phyloP scores from a whole-genome alignment of 495 filamentous ascomycete genomes.

The Daldinia caldariorum region DNA sequence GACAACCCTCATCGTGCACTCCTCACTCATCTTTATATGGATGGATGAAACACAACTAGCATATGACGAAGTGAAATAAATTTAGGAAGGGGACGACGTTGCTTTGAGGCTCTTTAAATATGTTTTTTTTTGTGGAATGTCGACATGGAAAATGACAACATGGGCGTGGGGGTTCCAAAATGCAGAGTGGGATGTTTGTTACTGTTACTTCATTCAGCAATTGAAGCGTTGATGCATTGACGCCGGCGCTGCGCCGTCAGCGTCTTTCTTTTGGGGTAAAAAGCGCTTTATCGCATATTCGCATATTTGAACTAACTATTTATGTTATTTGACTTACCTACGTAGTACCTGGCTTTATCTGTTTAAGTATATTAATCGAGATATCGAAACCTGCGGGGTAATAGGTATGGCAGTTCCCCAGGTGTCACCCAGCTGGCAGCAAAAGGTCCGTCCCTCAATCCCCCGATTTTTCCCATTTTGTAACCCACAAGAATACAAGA shows the following conservation, averaged over 20 bases:
- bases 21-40: too few relatives aligned
- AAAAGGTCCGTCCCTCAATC: neutral
- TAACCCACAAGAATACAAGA: conserved; percentile 52
- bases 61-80: conserved; percentile 36
- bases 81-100: conserved; percentile 44
- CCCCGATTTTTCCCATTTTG: conserved; percentile 30
- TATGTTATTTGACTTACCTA: conserved; percentile 6
- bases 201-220: conserved; percentile 12
- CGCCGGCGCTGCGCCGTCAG: conserved; percentile 22
- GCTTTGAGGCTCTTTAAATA: conserved; percentile 51
- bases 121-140: conserved; percentile 50
- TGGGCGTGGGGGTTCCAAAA: conserved; percentile 49
- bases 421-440: neutral
- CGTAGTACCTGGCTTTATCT: neutral
- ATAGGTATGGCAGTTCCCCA: neutral
- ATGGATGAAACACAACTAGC: neutral
- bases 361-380: neutral
- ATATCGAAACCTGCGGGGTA: neutral
- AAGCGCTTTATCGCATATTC: conserved; percentile 16
- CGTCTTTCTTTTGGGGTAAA: conserved; percentile 8
- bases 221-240: conserved; percentile 17
- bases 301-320: conserved; percentile 1
- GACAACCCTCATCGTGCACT: conserved; percentile 1
- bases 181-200: conserved; percentile 47
- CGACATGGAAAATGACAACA: conserved; percentile 51